These are phyloP conservation scores for Hanseniaspora hatyaiensis DNA, from an alignment of 805 yeast genomes.

Conservation along the genomic window DNA sequence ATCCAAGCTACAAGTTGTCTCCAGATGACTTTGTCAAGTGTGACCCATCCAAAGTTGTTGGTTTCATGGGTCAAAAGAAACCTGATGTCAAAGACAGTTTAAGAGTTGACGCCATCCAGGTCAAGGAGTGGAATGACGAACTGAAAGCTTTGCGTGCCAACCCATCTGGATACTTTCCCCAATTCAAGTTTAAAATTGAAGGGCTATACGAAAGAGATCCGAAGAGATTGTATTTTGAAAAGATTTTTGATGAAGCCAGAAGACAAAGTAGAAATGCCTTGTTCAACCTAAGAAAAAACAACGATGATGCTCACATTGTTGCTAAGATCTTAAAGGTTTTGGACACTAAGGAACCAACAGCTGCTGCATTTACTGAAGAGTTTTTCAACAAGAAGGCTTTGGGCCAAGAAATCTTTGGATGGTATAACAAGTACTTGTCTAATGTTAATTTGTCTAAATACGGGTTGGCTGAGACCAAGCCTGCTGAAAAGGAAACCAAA, in stretches of 20 bases:
- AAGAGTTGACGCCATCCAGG: slow-evolving; percentile 59
- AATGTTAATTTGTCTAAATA: slow-evolving; percentile 7
- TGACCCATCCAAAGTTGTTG: slow-evolving; percentile 70
- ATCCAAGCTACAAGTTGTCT: slow-evolving; percentile 64
- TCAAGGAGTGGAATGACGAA: slow-evolving; percentile 62
- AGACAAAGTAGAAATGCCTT: slow-evolving; percentile 33
- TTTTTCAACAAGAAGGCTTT: slow-evolving; percentile 22
- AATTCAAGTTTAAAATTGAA: slow-evolving; percentile 25
- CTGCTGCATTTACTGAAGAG: slow-evolving; percentile 23
- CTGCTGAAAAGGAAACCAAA: neutral
- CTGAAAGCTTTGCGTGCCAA: slow-evolving; percentile 43
- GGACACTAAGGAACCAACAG: slow-evolving; percentile 22
- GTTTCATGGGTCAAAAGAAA: slow-evolving; percentile 74
- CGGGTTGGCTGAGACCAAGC: neutral
- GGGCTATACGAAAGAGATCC: slow-evolving; percentile 27
- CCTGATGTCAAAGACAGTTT: slow-evolving; percentile 62
- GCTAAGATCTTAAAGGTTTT: slow-evolving; percentile 23
- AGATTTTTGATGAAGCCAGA: slow-evolving; percentile 32
- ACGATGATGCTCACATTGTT: slow-evolving; percentile 26
- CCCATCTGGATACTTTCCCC: slow-evolving; percentile 30
- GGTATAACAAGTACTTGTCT: slow-evolving; percentile 15
- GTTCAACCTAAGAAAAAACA: slow-evolving; percentile 17
- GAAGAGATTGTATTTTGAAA: slow-evolving; percentile 24
- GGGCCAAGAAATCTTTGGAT: slow-evolving; percentile 22
- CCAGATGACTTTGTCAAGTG: slow-evolving; percentile 85